Conservation (phyloP, 2,329 filamentous ascomycete species). For the Hortaea sp. region DNA sequence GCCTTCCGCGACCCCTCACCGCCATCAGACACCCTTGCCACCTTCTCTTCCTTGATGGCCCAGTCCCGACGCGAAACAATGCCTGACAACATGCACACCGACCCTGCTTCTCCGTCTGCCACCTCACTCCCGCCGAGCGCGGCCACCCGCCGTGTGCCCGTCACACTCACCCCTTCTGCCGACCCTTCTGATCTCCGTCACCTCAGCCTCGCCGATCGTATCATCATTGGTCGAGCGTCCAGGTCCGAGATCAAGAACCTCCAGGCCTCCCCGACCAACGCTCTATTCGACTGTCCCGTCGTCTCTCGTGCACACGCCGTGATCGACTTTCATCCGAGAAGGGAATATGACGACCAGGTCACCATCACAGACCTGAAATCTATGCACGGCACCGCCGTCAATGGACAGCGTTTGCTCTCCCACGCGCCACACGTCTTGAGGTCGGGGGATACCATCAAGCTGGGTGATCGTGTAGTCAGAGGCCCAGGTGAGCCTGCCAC, state of each 20-base stretch:
- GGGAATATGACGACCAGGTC: slow-evolving; percentile 9
- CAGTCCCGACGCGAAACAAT: no score
- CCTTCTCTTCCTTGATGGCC: no score
- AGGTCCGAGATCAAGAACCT: slow-evolving; percentile 27
- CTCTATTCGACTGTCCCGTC: slow-evolving; percentile 27
- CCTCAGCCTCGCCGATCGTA: slow-evolving; percentile 10
- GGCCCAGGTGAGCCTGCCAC: slow-evolving; percentile 15
- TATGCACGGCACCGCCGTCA: slow-evolving; percentile 28
- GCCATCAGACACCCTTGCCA: no score
- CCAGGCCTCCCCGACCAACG: slow-evolving; percentile 17
- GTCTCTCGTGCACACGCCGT: slow-evolving; percentile 27
- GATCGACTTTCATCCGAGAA: slow-evolving; percentile 10
- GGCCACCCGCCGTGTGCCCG: neutral
- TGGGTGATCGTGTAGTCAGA: slow-evolving; percentile 21
- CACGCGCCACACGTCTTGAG: slow-evolving; percentile 10
- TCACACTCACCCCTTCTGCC: slow-evolving; percentile 10
- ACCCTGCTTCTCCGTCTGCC: no score
- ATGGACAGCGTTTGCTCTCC: slow-evolving; percentile 16
- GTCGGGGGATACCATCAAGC: slow-evolving; percentile 20
- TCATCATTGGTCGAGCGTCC: slow-evolving; percentile 35
- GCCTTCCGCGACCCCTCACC: no score
- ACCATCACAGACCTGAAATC: slow-evolving; percentile 22
- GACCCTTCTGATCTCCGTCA: slow-evolving; percentile 10
- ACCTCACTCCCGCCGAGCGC: no score
- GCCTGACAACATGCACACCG: no score